These are phyloP conservation scores for Tricholoma bakamatsutake DNA, from an alignment of 768 basidiomycete species.

Conservation along the genomic window DNA sequence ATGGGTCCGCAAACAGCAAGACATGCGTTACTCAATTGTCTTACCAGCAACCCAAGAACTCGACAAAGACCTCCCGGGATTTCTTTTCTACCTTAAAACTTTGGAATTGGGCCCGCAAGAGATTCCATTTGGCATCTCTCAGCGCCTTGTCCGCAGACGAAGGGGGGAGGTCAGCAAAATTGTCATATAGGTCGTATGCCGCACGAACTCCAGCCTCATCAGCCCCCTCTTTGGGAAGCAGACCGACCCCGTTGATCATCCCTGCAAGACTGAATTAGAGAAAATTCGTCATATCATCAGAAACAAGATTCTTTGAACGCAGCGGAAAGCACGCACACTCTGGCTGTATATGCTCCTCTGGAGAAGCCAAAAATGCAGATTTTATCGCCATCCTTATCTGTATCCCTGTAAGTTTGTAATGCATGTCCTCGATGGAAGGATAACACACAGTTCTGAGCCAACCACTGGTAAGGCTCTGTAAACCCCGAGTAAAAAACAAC, in stretches of 20 bases:
- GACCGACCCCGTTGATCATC: slow-evolving; percentile 4
- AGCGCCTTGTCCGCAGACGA: background rate
- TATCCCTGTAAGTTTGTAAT: background rate
- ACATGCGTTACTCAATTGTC: background rate
- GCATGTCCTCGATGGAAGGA: background rate
- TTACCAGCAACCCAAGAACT: slow-evolving; percentile 2
- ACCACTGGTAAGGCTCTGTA: slow-evolving; percentile 1
- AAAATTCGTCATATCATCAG: background rate
- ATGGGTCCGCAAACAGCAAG: background rate
- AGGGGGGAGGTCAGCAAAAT: background rate
- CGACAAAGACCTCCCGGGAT: background rate
- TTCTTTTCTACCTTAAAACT: background rate
- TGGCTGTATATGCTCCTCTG: slow-evolving; percentile 3
- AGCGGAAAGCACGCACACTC: background rate
- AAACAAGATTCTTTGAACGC: background rate
- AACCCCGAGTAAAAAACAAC: background rate
- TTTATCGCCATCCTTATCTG: slow-evolving; percentile 4
- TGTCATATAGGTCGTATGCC: background rate
- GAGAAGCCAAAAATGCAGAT: slow-evolving; percentile 5
- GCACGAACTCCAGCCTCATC: background rate
- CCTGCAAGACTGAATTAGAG: slow-evolving; percentile 1
- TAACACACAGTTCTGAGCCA: background rate
- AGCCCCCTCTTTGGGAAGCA: background rate
- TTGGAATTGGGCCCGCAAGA: background rate
- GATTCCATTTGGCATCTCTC: background rate